Conservation (phyloP, 2,329 filamentous ascomycete genomes). For the Aspergillus calidoustus region DNA sequence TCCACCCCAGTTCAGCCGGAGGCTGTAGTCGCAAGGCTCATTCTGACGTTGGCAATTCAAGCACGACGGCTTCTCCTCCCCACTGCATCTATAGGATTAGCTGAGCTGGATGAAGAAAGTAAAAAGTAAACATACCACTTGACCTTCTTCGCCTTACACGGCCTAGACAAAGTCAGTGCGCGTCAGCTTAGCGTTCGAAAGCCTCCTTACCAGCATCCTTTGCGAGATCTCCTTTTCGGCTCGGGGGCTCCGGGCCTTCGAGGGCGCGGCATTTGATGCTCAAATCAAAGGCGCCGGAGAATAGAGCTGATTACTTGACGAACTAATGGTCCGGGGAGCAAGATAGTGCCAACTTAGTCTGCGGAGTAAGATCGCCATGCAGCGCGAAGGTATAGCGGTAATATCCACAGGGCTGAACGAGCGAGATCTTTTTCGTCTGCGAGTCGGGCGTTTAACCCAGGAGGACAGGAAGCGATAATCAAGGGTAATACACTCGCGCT, state of each 20-base stretch:
- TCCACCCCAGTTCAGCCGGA: constrained; percentile 80
- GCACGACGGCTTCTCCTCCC: constrained; percentile 75
- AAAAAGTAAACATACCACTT: constrained; percentile 63
- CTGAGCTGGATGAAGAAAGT: background rate
- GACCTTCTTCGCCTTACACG: constrained; percentile 77
- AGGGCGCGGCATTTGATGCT: constrained; percentile 62
- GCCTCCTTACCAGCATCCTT: constrained; percentile 67
- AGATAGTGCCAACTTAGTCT: constrained; percentile 26
- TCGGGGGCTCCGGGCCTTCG: constrained; percentile 67
- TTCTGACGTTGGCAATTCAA: constrained; percentile 73
- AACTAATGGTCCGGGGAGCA: constrained; percentile 26
- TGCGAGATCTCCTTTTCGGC: constrained; percentile 69
- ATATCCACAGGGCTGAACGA: constrained; percentile 18
- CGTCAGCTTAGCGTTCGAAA: background rate
- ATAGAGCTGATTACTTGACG: constrained; percentile 23
- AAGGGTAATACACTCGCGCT: constrained; percentile 37
- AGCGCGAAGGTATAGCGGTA: constrained; percentile 19
- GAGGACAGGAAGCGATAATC: constrained; percentile 43
- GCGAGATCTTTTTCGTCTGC: constrained; percentile 30
- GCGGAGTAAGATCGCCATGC: constrained; percentile 32
- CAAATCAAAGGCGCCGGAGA: constrained; percentile 23
- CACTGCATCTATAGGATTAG: constrained; percentile 48
- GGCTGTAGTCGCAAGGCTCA: constrained; percentile 78
- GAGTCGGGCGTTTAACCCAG: constrained; percentile 36
- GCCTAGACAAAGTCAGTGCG: constrained; percentile 55